phyloP scores from a whole-genome alignment of 805 yeast genomes.

The Candida nitratophila region DNA sequence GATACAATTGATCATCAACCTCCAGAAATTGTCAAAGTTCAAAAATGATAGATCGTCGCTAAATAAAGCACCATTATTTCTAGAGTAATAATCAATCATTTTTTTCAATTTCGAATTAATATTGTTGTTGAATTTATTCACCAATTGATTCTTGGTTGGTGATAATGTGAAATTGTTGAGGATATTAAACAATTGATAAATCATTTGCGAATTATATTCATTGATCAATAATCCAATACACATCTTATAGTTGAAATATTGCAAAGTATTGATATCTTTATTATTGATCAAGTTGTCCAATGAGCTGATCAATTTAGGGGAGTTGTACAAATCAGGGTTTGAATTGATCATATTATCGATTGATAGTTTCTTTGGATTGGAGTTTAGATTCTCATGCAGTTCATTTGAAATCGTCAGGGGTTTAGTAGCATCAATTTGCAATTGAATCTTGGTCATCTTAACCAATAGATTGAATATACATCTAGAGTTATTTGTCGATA shows the following conservation, averaged over 20 bases:
- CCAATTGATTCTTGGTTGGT: constrained; percentile 6
- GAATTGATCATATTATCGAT: constrained; percentile 13
- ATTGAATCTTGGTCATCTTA: constrained; percentile 7
- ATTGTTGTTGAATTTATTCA: constrained; percentile 14
- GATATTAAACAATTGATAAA: neutral
- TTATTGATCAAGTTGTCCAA: constrained; percentile 13
- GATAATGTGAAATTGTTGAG: neutral
- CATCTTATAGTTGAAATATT: neutral
- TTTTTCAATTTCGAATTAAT: constrained; percentile 11
- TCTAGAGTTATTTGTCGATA: constrained; percentile 16
- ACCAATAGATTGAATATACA: constrained; percentile 12
- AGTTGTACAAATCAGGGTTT: constrained; percentile 12
- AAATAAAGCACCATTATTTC: neutral
- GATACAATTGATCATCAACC: constrained; percentile 10
- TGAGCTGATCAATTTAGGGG: constrained; percentile 12
- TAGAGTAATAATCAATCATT: constrained; percentile 6
- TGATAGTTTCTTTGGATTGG: constrained; percentile 6
- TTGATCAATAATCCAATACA: neutral
- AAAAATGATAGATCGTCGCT: constrained; percentile 4
- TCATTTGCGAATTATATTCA: constrained; percentile 1
- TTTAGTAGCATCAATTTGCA: neutral
- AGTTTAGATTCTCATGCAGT: neutral
- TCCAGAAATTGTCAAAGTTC: constrained; percentile 12
- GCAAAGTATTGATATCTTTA: constrained; percentile 7
- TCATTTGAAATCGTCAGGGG: neutral